Percentiles rank a stretch among this genome's conserved stretches.
Evolutionary conservation across 2,329 filamentous ascomycete species (phyloP).

Genomic region (Monilinia laxa): DNA sequence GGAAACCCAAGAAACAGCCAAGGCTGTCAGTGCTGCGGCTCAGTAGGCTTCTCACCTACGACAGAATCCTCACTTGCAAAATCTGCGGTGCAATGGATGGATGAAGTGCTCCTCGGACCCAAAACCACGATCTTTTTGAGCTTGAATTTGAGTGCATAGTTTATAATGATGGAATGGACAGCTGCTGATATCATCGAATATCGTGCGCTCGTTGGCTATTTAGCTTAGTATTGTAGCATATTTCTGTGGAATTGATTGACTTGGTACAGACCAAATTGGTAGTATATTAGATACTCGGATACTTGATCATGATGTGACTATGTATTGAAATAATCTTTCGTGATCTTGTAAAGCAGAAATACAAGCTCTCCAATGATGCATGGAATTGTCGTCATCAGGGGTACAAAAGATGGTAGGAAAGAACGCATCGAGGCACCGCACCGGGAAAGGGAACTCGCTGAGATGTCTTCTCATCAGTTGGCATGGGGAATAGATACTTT

Average conservation of each 20-base stretch:
- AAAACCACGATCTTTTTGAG: conserved; percentile 40
- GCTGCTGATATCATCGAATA: conserved; percentile 25
- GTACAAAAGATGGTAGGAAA: background rate
- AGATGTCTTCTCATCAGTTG: background rate
- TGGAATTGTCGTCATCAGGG: background rate
- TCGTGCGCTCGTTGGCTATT: conserved; percentile 11
- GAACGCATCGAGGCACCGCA: background rate
- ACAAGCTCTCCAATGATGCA: background rate
- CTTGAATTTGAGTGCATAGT: conserved; percentile 23
- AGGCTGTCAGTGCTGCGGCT: conserved; percentile 40
- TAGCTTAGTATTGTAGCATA: conserved; percentile 1
- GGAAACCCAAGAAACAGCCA: conserved; percentile 45
- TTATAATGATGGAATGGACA: conserved; percentile 6
- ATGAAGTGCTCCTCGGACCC: conserved; percentile 40
- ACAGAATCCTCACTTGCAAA: background rate
- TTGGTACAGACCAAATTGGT: background rate
- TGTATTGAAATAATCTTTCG: background rate
- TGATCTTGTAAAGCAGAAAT: background rate
- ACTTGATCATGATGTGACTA: background rate
- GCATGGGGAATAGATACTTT: background rate
- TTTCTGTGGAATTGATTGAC: background rate
- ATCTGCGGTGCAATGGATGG: background rate
- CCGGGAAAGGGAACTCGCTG: background rate
- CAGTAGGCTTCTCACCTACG: background rate
- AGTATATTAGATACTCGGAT: background rate